These are phyloP conservation scores for Puccinia hordei DNA, from an alignment of 1,284 basidiomycete genomes.

Conservation along the genomic window DNA sequence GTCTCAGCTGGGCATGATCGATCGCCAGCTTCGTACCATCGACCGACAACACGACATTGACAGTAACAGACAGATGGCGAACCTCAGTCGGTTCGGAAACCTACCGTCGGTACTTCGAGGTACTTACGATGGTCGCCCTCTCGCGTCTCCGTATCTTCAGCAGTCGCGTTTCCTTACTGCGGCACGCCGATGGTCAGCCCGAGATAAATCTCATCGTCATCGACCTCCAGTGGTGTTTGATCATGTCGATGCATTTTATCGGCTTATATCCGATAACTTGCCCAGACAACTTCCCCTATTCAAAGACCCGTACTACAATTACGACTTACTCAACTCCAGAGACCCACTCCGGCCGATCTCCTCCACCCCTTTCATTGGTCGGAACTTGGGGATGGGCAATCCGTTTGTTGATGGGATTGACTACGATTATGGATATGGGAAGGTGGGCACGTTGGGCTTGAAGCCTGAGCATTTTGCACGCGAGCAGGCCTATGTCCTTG, in stretches of 20 bases:
- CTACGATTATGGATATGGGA: slow-evolving; percentile 38
- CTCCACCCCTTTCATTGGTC: neutral
- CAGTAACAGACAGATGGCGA: slow-evolving; percentile 20
- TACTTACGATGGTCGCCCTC: slow-evolving; percentile 2
- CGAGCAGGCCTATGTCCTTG: slow-evolving; percentile 16
- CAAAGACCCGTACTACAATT: slow-evolving; percentile 26
- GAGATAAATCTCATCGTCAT: slow-evolving; percentile 16
- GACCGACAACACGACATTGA: slow-evolving; percentile 33
- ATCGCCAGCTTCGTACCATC: slow-evolving; percentile 12
- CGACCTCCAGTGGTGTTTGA: slow-evolving; percentile 7
- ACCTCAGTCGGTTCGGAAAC: slow-evolving; percentile 28
- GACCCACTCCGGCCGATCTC: neutral
- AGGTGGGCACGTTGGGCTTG: slow-evolving; percentile 20
- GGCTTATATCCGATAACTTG: slow-evolving; percentile 12
- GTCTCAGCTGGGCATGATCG: slow-evolving; percentile 9
- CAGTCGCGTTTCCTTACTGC: slow-evolving; percentile 23
- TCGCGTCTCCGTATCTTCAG: slow-evolving; percentile 22
- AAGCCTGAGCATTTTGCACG: slow-evolving; percentile 20
- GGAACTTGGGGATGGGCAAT: slow-evolving; percentile 5
- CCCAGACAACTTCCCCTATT: slow-evolving; percentile 35
- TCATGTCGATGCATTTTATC: slow-evolving; percentile 34
- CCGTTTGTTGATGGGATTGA: slow-evolving; percentile 39
- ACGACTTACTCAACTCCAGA: neutral
- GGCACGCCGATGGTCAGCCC: slow-evolving; percentile 11
- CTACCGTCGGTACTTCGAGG: neutral